These are phyloP conservation scores for Camellia sinensis DNA, from an alignment of 148 eudicot genomes.

Conservation along the genomic window DNA sequence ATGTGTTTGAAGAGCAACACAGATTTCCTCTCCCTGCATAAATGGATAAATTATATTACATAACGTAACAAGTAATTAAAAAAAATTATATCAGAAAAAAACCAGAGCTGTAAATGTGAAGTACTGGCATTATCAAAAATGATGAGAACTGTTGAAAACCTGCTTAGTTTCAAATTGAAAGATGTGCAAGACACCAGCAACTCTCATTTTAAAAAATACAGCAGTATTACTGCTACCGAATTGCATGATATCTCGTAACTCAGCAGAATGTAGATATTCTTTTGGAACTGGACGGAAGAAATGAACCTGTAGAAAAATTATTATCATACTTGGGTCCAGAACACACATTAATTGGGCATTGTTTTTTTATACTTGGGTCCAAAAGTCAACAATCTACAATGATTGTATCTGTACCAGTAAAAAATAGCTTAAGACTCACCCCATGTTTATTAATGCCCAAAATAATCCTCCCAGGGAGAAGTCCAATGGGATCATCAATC, in stretches of 20 bases:
- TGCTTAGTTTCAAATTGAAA: slow-evolving; percentile 99
- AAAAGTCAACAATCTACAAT: slow-evolving; percentile 2
- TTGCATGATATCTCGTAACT: slow-evolving; percentile 95
- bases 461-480: slow-evolving; percentile 85
- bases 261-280: slow-evolving; percentile 95
- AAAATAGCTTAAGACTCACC: slow-evolving; percentile 39
- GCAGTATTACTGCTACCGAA: slow-evolving; percentile 97
- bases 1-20: slow-evolving; percentile 96
- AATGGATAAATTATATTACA: not conserved
- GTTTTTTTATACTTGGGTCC: not conserved
- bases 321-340: not conserved
- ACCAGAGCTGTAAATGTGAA: not conserved
- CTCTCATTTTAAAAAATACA: slow-evolving; percentile 98
- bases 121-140: not conserved
- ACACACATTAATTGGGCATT: not conserved
- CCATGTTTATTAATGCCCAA: slow-evolving; percentile 95
- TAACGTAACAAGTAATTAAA: not conserved
- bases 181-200: slow-evolving; percentile 94
- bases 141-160: slow-evolving; percentile 33
- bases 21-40: slow-evolving; percentile 91
- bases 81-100: not conserved
- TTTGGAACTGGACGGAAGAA: slow-evolving; percentile 97
- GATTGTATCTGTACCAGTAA: not conserved
- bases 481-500: slow-evolving; percentile 98
- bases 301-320: slow-evolving; percentile 57